Evolutionary conservation across 140 eudicot genomes (phyloP).

Genomic region (Anethum foeniculum): DNA sequence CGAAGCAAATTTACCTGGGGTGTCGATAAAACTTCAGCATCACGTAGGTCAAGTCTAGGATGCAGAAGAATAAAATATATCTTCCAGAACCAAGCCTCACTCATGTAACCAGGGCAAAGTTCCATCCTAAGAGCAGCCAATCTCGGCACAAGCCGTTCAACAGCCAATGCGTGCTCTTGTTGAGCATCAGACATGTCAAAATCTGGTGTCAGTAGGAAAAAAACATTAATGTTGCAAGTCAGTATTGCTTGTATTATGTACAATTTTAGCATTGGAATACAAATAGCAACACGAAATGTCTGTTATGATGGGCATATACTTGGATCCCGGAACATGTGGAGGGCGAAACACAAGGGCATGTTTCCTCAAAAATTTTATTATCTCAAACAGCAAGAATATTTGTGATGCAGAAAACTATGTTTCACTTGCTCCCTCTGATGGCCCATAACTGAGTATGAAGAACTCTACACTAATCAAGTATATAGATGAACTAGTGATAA

Average conservation of each 20-base stretch:
- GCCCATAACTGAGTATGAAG: not conserved
- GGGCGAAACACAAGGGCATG: not conserved
- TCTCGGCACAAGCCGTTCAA: constrained; percentile 72
- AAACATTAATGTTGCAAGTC: not conserved
- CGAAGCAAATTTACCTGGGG: constrained; percentile 39
- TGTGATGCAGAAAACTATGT: not conserved
- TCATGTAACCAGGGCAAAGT: constrained; percentile 76
- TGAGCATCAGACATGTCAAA: constrained; percentile 74
- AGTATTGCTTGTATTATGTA: constrained; percentile 2
- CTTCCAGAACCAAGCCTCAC: constrained; percentile 74
- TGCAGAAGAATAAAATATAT: constrained; percentile 83
- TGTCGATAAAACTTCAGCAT: constrained; percentile 66
- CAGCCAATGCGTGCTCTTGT: constrained; percentile 80
- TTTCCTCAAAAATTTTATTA: not conserved
- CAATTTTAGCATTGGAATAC: not conserved
- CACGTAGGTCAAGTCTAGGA: constrained; percentile 49
- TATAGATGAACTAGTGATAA: not conserved
- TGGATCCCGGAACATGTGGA: not conserved
- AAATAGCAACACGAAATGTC: too few species aligned
- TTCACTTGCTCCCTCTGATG: not conserved
- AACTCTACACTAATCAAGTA: not conserved
- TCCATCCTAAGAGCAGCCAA: constrained; percentile 67
- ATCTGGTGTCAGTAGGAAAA: constrained; percentile 26
- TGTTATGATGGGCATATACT: not conserved
- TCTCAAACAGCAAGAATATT: not conserved